phyloP scores from a whole-genome alignment of 148 eudicot genomes.

The Tetragonia tetragonoides region DNA sequence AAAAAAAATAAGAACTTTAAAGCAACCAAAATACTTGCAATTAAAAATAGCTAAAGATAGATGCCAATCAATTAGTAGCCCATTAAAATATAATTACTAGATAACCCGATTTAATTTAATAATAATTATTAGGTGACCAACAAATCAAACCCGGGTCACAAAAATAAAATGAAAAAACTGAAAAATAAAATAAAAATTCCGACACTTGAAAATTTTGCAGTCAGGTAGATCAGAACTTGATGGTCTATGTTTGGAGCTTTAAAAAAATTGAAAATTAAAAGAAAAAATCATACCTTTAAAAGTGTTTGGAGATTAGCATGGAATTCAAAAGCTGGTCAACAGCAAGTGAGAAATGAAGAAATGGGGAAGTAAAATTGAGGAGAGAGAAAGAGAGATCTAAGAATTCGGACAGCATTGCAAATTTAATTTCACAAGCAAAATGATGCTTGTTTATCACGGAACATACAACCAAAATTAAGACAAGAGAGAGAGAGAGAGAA shows the following conservation, averaged over 20 bases:
- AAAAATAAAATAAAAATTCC: not conserved
- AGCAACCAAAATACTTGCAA: not conserved
- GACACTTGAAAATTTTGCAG: constrained; percentile 15
- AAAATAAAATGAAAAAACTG: not conserved
- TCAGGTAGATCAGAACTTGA: constrained; percentile 24
- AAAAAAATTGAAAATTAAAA: not conserved
- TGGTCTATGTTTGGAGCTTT: not conserved
- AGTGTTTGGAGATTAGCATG: constrained; percentile 3
- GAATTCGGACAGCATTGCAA: constrained; percentile 20
- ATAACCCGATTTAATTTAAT: constrained; percentile 14
- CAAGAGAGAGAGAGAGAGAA: not conserved
- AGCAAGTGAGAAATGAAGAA: not conserved
- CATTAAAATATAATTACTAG: constrained; percentile 21
- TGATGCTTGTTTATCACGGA: not conserved
- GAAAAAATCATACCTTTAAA: constrained; percentile 10
- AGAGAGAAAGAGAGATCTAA: constrained; percentile 21
- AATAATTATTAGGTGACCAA: constrained; percentile 11
- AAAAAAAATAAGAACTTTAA: not conserved
- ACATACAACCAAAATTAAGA: too few species aligned
- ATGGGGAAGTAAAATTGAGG: not conserved
- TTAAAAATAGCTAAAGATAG: not conserved
- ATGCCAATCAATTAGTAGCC: constrained; percentile 23
- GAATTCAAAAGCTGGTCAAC: not conserved
- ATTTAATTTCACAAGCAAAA: constrained; percentile 2
- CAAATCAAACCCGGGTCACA: constrained; percentile 1